phyloP scores from a whole-genome alignment of 129 eudicot genomes.

The Tanacetum coccineum region DNA sequence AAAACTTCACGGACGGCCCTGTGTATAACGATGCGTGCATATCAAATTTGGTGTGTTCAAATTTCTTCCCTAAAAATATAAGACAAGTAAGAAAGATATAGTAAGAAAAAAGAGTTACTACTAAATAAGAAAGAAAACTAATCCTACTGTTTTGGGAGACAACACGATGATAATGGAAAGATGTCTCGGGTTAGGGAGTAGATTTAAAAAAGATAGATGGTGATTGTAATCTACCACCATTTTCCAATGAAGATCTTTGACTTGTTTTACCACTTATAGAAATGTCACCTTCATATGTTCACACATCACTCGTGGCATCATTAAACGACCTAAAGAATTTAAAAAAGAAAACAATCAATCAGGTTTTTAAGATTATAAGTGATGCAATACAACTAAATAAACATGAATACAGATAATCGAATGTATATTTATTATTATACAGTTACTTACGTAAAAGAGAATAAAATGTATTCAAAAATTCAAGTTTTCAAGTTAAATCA shows the following conservation, averaged over 20 bases:
- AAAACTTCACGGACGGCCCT: no score
- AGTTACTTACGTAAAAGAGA: no score
- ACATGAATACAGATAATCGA: no score
- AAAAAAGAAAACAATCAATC: not conserved
- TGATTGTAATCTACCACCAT: conserved; percentile 34
- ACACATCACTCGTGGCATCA: conserved; percentile 10
- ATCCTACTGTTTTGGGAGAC: conserved; percentile 10
- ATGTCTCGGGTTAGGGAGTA: conserved; percentile 25
- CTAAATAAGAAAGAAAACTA: not conserved
- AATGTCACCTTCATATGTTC: conserved; percentile 14
- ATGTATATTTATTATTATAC: no score
- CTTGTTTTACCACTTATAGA: conserved; percentile 21
- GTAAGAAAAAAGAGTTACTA: no score
- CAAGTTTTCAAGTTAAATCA: no score
- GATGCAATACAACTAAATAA: no score
- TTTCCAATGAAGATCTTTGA: conserved; percentile 37
- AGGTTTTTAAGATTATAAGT: not conserved
- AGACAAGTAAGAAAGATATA: no score
- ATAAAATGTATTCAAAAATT: no score
- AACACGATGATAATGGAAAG: conserved; percentile 13
- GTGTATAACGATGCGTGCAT: no score
- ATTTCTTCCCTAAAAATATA: no score
- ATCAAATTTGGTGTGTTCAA: no score
- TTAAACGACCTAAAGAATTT: not conserved
- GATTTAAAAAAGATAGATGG: conserved; percentile 13